These are phyloP conservation scores for Candida railenensis DNA, from an alignment of 805 yeast genomes.

Conservation along the genomic window DNA sequence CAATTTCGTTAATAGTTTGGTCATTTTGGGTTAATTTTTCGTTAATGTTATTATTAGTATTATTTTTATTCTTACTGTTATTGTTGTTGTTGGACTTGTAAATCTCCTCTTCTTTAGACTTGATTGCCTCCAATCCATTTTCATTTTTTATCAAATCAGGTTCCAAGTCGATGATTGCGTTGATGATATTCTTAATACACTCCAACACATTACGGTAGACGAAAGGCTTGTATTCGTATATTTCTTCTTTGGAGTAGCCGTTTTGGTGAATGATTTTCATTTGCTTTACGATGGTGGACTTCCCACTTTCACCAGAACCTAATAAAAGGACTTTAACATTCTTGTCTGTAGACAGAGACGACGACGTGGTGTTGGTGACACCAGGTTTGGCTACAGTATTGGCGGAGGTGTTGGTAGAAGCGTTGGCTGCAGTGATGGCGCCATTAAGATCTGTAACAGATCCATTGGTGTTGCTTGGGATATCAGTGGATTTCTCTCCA, in stretches of 20 bases:
- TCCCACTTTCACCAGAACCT: conserved; percentile 89
- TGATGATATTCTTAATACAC: conserved; percentile 67
- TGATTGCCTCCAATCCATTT: conserved; percentile 5
- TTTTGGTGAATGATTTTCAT: conserved; percentile 75
- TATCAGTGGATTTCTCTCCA: neutral
- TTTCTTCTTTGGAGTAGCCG: conserved; percentile 70
- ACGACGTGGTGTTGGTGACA: neutral
- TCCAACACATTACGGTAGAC: conserved; percentile 77
- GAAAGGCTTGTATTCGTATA: conserved; percentile 71
- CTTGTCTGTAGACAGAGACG: conserved; percentile 16
- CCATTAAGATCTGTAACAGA: neutral
- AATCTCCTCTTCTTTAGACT: conserved; percentile 5
- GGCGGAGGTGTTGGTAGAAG: neutral
- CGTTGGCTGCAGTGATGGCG: neutral
- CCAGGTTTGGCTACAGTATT: neutral
- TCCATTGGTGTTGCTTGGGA: neutral
- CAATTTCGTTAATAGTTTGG: neutral
- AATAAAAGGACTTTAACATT: conserved; percentile 73
- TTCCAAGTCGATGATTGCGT: conserved; percentile 58
- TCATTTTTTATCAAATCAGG: conserved; percentile 32
- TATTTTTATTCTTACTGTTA: neutral
- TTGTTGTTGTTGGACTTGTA: conserved; percentile 10
- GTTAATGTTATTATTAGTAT: neutral
- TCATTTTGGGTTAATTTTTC: neutral
- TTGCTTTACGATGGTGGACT: conserved; percentile 77